These are phyloP conservation scores for Solanum neorickii DNA, from an alignment of 257 asterid species.

Conservation along the genomic window DNA sequence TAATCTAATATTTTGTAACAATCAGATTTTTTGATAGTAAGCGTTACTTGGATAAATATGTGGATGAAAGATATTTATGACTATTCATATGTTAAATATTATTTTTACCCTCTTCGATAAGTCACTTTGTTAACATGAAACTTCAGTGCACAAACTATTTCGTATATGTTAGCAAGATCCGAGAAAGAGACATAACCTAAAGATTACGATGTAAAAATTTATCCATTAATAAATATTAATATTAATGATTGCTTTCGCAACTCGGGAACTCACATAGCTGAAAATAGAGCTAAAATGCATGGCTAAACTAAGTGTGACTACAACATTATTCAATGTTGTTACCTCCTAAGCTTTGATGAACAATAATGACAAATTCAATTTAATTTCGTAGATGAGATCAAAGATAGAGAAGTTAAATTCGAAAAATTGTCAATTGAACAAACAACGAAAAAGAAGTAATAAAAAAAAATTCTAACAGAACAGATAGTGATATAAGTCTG, in stretches of 20 bases:
- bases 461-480: not conserved
- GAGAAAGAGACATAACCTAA: not conserved
- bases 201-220: not conserved
- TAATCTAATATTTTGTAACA: not conserved
- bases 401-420: rapidly evolving
- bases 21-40: no score
- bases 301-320: not conserved
- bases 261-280: not conserved
- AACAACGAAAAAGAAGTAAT: no score
- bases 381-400: no score
- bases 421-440: not conserved
- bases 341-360: not conserved
- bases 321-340: not conserved
- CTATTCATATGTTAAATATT: no score
- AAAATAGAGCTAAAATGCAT: not conserved
- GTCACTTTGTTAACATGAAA: not conserved
- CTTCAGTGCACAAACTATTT: no score
- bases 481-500: not conserved
- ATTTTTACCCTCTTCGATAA: no score
- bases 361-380: not conserved
- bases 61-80: no score
- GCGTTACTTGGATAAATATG: not conserved
- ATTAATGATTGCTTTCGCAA: no score
- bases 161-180: not conserved
- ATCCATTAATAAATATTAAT: not conserved